Evolutionary conservation across 2,329 filamentous ascomycete species (phyloP).

Genomic region (Aspergillus ustus): DNA sequence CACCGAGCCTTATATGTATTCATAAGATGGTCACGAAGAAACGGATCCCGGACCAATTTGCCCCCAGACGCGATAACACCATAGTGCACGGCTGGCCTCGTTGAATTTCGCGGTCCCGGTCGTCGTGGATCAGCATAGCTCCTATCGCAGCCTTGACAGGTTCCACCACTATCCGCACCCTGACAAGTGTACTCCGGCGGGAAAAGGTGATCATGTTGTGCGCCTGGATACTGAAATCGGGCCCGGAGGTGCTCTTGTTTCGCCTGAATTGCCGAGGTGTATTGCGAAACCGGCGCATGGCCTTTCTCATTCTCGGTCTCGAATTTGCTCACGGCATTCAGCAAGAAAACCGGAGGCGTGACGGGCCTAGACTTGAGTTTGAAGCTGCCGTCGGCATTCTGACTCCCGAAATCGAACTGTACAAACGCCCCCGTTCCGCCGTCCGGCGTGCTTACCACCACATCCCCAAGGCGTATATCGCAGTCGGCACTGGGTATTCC

Average conservation of each 20-base stretch:
- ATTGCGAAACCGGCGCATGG: too few species aligned
- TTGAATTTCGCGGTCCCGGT: neutral
- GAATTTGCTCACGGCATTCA: neutral
- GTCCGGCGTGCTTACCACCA: neutral
- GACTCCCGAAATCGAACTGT: conserved; percentile 6
- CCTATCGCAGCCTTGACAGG: neutral
- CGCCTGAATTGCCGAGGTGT: too few species aligned
- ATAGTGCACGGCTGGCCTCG: neutral
- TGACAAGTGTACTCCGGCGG: neutral
- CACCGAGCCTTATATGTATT: neutral
- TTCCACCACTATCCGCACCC: neutral
- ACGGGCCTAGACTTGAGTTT: neutral
- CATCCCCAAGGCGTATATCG: conserved; percentile 10
- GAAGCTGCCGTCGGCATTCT: neutral
- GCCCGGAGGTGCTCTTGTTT: too few species aligned
- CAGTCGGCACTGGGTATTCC: neutral
- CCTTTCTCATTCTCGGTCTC: too few species aligned
- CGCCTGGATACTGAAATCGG: too few species aligned
- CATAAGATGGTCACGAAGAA: neutral
- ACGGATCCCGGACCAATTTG: neutral
- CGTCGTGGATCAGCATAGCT: neutral
- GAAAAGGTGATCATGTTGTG: too few species aligned
- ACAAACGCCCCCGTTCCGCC: neutral
- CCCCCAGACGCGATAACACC: neutral
- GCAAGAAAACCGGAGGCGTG: neutral